Conservation (phyloP, 345 rosid genomes). For the Acer saccharum region DNA sequence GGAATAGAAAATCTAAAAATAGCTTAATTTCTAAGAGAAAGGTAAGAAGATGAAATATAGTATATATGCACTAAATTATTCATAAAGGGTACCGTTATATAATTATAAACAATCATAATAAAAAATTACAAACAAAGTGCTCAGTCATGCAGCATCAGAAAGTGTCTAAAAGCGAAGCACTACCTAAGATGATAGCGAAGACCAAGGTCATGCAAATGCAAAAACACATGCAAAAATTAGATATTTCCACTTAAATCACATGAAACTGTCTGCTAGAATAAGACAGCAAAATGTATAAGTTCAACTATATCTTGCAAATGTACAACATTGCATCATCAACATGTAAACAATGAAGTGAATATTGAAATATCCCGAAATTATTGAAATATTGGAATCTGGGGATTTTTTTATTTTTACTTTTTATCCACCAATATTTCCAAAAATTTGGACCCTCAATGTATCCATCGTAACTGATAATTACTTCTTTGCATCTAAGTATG, state of each 20-base stretch:
- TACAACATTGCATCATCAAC: not conserved
- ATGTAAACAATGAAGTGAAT: too few relatives aligned
- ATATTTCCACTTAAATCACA: not conserved
- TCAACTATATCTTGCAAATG: not conserved
- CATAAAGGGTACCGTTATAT: not conserved
- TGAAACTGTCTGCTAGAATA: not conserved
- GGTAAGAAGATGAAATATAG: not conserved
- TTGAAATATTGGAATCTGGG: too few relatives aligned
- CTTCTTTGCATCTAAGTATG: not conserved
- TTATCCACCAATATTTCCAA: not conserved
- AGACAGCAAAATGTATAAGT: not conserved
- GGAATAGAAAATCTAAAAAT: not conserved
- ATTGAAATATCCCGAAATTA: too few relatives aligned
- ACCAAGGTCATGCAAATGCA: slow-evolving; percentile 92
- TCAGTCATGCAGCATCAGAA: not conserved
- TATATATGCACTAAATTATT: not conserved
- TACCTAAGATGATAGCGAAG: slow-evolving; percentile 95
- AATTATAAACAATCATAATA: not conserved
- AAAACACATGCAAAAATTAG: slow-evolving; percentile 63
- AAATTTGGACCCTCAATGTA: not conserved
- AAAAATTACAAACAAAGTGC: not conserved
- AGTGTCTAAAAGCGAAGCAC: slow-evolving; percentile 12
- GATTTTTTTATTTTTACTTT: too few relatives aligned
- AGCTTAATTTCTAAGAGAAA: not conserved
- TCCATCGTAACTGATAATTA: not conserved